Conservation (phyloP, 2,329 filamentous ascomycete genomes). For the Fusarium sacchari region DNA sequence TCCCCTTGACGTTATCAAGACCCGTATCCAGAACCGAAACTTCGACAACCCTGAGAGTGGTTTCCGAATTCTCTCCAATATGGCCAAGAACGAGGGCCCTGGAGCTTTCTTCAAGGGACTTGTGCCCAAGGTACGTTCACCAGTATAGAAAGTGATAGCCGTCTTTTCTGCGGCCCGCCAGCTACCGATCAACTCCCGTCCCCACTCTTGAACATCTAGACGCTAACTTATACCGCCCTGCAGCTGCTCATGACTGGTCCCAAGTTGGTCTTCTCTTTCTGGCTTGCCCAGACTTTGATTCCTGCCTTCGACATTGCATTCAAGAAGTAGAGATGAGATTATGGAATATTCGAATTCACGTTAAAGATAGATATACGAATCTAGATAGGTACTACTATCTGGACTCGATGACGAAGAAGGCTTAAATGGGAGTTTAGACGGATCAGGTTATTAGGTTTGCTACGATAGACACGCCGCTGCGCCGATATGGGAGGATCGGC, state of each 20-base stretch:
- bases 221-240: constrained; percentile 31
- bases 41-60: constrained; percentile 98
- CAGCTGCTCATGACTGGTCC: constrained; percentile 97
- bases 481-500: constrained; percentile 28
- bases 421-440: constrained; percentile 37
- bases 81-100: constrained; percentile 90
- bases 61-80: constrained; percentile 89
- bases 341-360: constrained; percentile 15
- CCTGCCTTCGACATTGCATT: constrained; percentile 79
- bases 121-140: constrained; percentile 77
- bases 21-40: constrained; percentile 97
- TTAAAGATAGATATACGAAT: constrained; percentile 25
- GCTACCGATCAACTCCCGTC: constrained; percentile 4
- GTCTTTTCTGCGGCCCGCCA: not conserved
- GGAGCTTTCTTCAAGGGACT: constrained; percentile 97
- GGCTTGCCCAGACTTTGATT: constrained; percentile 98
- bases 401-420: constrained; percentile 6
- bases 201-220: constrained; percentile 20
- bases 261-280: constrained; percentile 99
- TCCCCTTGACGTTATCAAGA: constrained; percentile 97
- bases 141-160: not conserved
- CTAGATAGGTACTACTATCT: constrained; percentile 28
- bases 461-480: constrained; percentile 37
- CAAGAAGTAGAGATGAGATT: constrained; percentile 31
- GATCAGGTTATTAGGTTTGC: constrained; percentile 32